Conservation (phyloP, 805 yeast species). For the Candida loeiensis region DNA sequence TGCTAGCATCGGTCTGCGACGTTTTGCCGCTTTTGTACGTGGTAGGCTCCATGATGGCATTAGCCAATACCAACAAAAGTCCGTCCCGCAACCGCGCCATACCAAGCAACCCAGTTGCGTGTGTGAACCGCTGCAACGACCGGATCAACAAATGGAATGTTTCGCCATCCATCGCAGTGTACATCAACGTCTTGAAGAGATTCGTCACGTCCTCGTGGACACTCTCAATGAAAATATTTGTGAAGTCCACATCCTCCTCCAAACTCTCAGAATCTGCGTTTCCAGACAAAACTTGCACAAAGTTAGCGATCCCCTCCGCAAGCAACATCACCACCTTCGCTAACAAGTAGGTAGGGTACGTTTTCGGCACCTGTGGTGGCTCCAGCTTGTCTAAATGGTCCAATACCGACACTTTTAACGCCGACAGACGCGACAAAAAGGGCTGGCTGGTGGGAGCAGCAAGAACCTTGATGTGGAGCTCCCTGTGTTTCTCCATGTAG, state of each 20-base stretch:
- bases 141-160: slow-evolving; percentile 64
- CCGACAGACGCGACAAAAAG: slow-evolving; percentile 41
- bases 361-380: slow-evolving; percentile 58
- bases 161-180: slow-evolving; percentile 67
- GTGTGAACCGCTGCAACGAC: slow-evolving; percentile 76
- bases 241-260: slow-evolving; percentile 35
- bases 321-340: slow-evolving; percentile 49
- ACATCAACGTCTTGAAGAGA: slow-evolving; percentile 44
- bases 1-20: slow-evolving; percentile 20
- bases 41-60: slow-evolving; percentile 17
- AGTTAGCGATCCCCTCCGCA: slow-evolving; percentile 66
- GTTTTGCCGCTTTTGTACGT: slow-evolving; percentile 8
- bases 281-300: slow-evolving; percentile 43
- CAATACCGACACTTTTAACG: slow-evolving; percentile 52
- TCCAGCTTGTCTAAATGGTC: slow-evolving; percentile 80
- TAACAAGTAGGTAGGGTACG: slow-evolving; percentile 58
- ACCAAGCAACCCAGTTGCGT: slow-evolving; percentile 75
- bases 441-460: slow-evolving; percentile 16
- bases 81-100: slow-evolving; percentile 56
- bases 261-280: slow-evolving; percentile 20
- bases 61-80: slow-evolving; percentile 26
- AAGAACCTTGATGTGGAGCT: slow-evolving; percentile 7
- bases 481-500: slow-evolving; percentile 20
- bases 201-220: slow-evolving; percentile 24
- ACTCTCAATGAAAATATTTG: slow-evolving; percentile 29